Percentiles rank a stretch among this genome's conserved stretches.
These are phyloP conservation scores for Colletotrichum orbiculare DNA, from an alignment of 2,329 filamentous ascomycete species.

Conservation along the genomic window DNA sequence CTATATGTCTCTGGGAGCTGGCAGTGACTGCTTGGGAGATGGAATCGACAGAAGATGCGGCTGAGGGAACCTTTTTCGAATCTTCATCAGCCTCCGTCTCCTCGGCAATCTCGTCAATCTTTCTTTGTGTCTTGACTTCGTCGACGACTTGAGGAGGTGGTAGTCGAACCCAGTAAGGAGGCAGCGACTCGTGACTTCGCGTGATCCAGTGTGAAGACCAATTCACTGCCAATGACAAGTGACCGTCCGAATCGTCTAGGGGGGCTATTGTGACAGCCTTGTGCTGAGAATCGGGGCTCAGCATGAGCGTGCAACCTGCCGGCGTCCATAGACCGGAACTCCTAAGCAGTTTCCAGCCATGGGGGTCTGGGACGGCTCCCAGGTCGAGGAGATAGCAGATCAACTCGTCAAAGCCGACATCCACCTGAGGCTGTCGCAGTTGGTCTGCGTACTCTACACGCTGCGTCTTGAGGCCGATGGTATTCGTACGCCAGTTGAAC, in stretches of 20 bases:
- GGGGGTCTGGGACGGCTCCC: conserved; percentile 69
- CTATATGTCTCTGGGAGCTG: conserved; percentile 47
- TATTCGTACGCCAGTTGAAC: conserved; percentile 73
- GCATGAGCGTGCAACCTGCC: conserved; percentile 66
- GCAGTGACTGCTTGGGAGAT: conserved; percentile 45
- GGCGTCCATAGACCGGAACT: conserved; percentile 71
- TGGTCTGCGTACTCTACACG: conserved; percentile 71
- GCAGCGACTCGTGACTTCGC: conserved; percentile 62
- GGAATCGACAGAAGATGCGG: conserved; percentile 47
- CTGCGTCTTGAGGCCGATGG: conserved; percentile 71
- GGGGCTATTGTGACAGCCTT: conserved; percentile 65
- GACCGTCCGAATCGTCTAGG: conserved; percentile 69
- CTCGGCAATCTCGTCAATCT: not conserved
- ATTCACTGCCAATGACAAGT: conserved; percentile 66
- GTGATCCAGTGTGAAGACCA: conserved; percentile 67
- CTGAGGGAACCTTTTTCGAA: conserved; percentile 35
- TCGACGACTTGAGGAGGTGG: conserved; percentile 44
- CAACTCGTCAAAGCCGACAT: conserved; percentile 67
- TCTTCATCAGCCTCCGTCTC: not conserved
- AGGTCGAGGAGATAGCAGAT: conserved; percentile 72
- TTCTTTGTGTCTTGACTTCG: not conserved
- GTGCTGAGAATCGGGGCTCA: conserved; percentile 60
- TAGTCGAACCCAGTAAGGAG: conserved; percentile 69
- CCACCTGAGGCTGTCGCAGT: conserved; percentile 63
- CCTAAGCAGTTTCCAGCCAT: conserved; percentile 67